phyloP scores from a whole-genome alignment of 148 eudicot species.

The Chenopodium quinoa region DNA sequence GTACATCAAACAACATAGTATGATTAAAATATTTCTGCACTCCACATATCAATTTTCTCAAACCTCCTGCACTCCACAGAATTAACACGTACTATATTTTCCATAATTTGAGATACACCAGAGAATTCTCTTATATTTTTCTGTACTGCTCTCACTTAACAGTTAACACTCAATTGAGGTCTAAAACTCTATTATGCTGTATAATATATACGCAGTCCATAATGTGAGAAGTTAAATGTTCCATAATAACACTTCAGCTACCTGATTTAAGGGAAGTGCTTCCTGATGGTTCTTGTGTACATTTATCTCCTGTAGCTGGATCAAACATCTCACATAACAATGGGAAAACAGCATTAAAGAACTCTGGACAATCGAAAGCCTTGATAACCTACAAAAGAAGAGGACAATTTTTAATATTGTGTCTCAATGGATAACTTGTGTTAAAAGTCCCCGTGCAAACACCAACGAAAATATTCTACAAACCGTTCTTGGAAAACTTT shows the following conservation, averaged over 20 bases:
- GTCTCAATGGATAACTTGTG: neutral
- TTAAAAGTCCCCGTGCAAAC: neutral
- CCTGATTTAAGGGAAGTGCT: conserved; percentile 58
- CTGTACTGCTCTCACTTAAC: neutral
- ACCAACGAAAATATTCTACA: neutral
- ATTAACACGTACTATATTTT: too few relatives aligned
- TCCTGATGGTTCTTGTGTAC: conserved; percentile 36
- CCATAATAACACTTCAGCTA: conserved; percentile 20
- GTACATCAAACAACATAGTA: neutral
- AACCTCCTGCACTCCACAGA: neutral
- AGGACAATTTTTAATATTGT: conserved; percentile 5
- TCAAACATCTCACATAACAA: conserved; percentile 63
- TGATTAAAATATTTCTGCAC: neutral
- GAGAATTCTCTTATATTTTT: neutral
- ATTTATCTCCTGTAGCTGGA: conserved; percentile 28
- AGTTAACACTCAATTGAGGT: neutral
- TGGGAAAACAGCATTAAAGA: conserved; percentile 68
- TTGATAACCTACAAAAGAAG: conserved; percentile 58
- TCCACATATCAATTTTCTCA: neutral
- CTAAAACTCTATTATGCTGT: neutral
- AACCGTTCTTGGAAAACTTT: neutral
- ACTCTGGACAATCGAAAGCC: conserved; percentile 64
- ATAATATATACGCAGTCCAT: neutral
- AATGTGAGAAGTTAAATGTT: neutral
- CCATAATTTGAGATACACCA: neutral